phyloP scores from a whole-genome alignment of 805 yeast species.

The Starmerella ratchasimensis region DNA sequence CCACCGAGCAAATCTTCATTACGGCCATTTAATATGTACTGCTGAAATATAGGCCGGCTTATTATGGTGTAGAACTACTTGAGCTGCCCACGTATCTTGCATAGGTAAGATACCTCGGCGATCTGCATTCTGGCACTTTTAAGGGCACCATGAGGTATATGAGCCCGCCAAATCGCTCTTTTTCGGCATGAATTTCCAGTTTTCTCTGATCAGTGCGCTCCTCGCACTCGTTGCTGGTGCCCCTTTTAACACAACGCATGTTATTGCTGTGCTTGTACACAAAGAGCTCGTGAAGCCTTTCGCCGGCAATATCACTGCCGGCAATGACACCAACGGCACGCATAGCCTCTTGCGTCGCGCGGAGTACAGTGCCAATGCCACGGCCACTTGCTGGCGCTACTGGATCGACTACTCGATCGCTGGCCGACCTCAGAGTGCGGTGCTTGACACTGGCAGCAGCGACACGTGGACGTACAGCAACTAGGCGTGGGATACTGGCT shows the following conservation, averaged over 20 bases:
- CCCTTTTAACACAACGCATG: background rate
- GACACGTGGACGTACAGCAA: constrained; percentile 46
- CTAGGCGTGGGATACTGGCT: constrained; percentile 12
- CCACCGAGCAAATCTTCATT: too few species aligned
- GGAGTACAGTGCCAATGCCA: too few species aligned
- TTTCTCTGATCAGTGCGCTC: background rate
- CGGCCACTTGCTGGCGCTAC: constrained; percentile 11
- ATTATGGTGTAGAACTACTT: too few species aligned
- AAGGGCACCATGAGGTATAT: too few species aligned
- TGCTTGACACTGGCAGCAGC: constrained; percentile 58
- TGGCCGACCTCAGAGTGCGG: constrained; percentile 33
- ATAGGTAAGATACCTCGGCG: too few species aligned
- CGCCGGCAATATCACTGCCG: background rate
- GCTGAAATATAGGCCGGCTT: too few species aligned
- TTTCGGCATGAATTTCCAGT: background rate
- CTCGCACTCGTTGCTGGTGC: constrained; percentile 1
- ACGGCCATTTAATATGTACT: too few species aligned
- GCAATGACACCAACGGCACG: too few species aligned
- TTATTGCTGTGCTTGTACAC: background rate
- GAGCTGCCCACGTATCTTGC: too few species aligned
- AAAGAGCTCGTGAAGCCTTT: background rate
- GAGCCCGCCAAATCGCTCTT: too few species aligned
- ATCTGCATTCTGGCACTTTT: too few species aligned
- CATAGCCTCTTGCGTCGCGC: too few species aligned
- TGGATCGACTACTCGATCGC: constrained; percentile 29